Conservation (phyloP, 345 rosid species). For the Turritis glabra region DNA sequence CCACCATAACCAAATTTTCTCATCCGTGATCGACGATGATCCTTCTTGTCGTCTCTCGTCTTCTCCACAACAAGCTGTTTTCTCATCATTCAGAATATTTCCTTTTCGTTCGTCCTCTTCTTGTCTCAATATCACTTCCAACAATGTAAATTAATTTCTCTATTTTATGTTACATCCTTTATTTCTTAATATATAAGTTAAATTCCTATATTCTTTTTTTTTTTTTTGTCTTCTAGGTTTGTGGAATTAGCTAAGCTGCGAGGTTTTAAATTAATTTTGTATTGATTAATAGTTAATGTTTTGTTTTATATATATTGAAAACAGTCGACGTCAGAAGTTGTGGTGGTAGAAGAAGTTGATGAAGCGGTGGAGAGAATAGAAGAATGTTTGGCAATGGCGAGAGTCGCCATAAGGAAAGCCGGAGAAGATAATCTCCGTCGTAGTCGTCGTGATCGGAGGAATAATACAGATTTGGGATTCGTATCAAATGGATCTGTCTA, state of each 20-base stretch:
- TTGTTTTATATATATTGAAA: background rate
- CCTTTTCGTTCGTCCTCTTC: constrained; percentile 24
- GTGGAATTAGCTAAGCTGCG: background rate
- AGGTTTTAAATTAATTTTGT: background rate
- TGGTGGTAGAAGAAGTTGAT: constrained; percentile 31
- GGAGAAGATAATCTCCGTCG: constrained; percentile 38
- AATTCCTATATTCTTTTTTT: too few relatives aligned
- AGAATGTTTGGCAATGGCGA: constrained; percentile 59
- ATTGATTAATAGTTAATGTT: background rate
- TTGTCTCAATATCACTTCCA: constrained; percentile 28
- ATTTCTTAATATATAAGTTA: background rate
- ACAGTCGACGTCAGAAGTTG: constrained; percentile 24
- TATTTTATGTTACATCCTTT: background rate
- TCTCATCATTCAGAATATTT: constrained; percentile 26
- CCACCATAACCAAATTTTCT: constrained; percentile 33
- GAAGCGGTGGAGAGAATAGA: constrained; percentile 48
- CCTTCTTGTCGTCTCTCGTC: constrained; percentile 26
- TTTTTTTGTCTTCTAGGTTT: background rate
- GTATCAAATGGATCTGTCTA: constrained; percentile 57
- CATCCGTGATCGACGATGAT: constrained; percentile 20
- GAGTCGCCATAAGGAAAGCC: constrained; percentile 59
- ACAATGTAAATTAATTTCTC: constrained; percentile 9
- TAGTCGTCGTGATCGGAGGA: constrained; percentile 29
- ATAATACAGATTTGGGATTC: constrained; percentile 29
- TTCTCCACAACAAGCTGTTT: background rate